Evolutionary conservation across 1,284 basidiomycete species (phyloP).

Genomic region (Ceratobasidium sp.): DNA sequence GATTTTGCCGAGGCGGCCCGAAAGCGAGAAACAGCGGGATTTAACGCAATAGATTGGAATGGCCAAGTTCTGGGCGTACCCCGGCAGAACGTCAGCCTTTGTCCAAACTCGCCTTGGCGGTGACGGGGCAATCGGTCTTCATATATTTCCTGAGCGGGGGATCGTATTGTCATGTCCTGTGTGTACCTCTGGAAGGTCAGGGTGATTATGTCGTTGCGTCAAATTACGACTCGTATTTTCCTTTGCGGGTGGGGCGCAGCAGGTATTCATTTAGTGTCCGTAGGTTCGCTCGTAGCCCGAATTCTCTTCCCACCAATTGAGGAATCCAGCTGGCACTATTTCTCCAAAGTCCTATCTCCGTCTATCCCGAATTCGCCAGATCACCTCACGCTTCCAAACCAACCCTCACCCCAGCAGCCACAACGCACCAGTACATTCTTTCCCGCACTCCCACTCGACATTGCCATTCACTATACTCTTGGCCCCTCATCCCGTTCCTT

Average conservation of each 20-base stretch:
- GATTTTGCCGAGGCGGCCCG: slow-evolving; percentile 32
- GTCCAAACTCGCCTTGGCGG: slow-evolving; percentile 70
- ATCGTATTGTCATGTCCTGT: slow-evolving; percentile 85
- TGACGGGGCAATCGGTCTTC: slow-evolving; percentile 85
- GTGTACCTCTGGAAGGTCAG: slow-evolving; percentile 83
- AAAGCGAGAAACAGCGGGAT: slow-evolving; percentile 32
- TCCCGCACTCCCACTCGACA: slow-evolving; percentile 71
- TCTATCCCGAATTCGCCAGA: slow-evolving; percentile 2
- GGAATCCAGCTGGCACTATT: slow-evolving; percentile 86
- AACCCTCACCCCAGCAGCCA: slow-evolving; percentile 43
- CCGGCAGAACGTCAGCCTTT: slow-evolving; percentile 51
- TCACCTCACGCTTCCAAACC: neutral
- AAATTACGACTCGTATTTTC: slow-evolving; percentile 77
- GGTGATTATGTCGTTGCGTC: slow-evolving; percentile 93
- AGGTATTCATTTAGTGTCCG: slow-evolving; percentile 24
- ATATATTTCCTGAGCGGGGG: slow-evolving; percentile 97
- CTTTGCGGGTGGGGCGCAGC: neutral
- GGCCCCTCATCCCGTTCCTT: slow-evolving; percentile 71
- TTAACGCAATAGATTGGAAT: neutral
- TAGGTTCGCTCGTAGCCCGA: slow-evolving; percentile 88
- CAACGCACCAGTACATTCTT: slow-evolving; percentile 63
- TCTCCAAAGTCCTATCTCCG: slow-evolving; percentile 68
- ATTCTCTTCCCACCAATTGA: slow-evolving; percentile 93
- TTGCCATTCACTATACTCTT: slow-evolving; percentile 77
- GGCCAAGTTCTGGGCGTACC: neutral